Evolutionary conservation across 2,329 filamentous ascomycete species (phyloP).

Genomic region (Lachnellula hyalina): DNA sequence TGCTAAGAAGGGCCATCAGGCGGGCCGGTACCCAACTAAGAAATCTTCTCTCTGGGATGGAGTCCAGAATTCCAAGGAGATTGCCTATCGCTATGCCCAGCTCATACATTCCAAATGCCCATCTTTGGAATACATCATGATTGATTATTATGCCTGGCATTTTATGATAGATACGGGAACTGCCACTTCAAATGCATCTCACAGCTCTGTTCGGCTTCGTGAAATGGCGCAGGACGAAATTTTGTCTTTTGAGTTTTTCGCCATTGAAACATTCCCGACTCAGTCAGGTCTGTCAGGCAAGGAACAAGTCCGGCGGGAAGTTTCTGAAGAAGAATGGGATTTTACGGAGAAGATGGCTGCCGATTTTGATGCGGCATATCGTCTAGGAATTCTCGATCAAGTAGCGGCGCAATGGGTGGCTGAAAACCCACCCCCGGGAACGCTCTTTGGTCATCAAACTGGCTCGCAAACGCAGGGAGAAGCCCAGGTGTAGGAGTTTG

Average conservation of each 20-base stretch:
- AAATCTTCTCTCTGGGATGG: conserved; percentile 5
- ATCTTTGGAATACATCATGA: conserved; percentile 9
- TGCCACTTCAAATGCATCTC: background rate
- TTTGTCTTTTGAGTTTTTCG: background rate
- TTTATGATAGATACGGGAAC: background rate
- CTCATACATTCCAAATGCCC: conserved; percentile 9
- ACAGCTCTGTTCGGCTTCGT: background rate
- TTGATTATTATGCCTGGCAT: conserved; percentile 9
- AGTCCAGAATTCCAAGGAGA: background rate
- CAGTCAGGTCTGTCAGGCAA: background rate
- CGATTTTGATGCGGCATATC: background rate
- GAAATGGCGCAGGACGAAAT: background rate
- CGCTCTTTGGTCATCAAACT: no score
- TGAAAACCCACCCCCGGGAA: background rate
- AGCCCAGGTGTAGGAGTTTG: no score
- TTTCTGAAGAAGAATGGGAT: background rate
- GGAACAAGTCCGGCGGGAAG: background rate
- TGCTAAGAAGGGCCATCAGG: background rate
- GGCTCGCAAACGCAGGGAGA: no score
- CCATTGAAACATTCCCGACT: background rate
- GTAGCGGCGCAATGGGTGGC: background rate
- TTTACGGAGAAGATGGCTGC: background rate
- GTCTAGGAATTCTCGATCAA: background rate
- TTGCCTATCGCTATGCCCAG: conserved; percentile 9
- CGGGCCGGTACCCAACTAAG: conserved; percentile 5